phyloP scores from a whole-genome alignment of 169 alveolate species.

The Eimeria necatrix region DNA sequence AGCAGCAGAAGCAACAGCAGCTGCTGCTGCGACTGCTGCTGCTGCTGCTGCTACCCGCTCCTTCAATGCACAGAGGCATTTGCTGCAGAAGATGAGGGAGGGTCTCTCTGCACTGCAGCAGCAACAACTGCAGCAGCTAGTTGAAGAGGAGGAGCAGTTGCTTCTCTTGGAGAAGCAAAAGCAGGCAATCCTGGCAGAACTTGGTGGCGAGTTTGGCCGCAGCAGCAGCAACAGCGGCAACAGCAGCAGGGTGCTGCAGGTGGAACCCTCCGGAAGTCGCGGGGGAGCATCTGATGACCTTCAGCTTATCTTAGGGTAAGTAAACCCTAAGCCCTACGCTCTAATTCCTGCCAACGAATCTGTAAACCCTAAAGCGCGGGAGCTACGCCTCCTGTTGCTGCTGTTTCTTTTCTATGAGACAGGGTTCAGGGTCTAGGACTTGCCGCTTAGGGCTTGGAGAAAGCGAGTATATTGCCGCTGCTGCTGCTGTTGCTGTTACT shows the following conservation, averaged over 20 bases:
- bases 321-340: slow-evolving; percentile 10
- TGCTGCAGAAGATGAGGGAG: slow-evolving; percentile 20
- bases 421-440: slow-evolving; percentile 9
- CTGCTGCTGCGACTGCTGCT: background rate
- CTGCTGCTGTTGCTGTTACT: slow-evolving; percentile 2
- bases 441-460: background rate
- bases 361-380: background rate
- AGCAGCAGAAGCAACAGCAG: background rate
- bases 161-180: background rate
- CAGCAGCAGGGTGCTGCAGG: slow-evolving; percentile 13
- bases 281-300: background rate
- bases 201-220: background rate
- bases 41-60: slow-evolving; percentile 9
- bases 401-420: background rate
- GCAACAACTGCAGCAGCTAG: slow-evolving; percentile 69
- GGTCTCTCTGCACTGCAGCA: slow-evolving; percentile 40
- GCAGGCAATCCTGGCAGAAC: slow-evolving; percentile 47
- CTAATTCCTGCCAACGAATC: background rate
- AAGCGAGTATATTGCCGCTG: background rate
- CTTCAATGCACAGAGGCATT: background rate
- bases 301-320: background rate
- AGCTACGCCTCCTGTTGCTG: background rate
- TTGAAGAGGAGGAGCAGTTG: slow-evolving; percentile 59
- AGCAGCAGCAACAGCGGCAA: slow-evolving; percentile 24
- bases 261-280: background rate